Evolutionary conservation across 202 grass and related monocot species (phyloP).

Genomic region (Setaria viridis): DNA sequence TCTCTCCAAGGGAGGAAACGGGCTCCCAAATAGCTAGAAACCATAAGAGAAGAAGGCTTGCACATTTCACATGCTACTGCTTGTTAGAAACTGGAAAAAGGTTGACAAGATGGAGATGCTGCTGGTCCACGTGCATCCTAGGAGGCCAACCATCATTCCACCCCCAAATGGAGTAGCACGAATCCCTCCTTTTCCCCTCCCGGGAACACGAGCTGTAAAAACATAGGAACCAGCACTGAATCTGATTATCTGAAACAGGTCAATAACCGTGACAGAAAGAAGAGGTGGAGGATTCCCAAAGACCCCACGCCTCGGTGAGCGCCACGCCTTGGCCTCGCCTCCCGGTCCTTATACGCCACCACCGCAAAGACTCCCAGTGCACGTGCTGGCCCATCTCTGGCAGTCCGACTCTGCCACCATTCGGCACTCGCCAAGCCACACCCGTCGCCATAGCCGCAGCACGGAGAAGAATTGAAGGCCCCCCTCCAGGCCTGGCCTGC

Average conservation of each 20-base stretch:
- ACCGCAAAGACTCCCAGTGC: background rate
- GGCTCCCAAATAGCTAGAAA: background rate
- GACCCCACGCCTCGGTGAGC: background rate
- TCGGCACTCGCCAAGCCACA: background rate
- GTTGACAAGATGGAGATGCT: background rate
- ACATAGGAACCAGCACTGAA: background rate
- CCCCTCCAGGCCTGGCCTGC: background rate
- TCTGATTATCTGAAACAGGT: background rate
- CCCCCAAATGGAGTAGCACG: background rate
- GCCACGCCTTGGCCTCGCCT: background rate
- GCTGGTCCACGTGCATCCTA: background rate
- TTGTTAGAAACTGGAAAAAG: background rate
- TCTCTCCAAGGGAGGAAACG: background rate
- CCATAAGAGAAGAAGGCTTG: background rate
- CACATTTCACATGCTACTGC: background rate
- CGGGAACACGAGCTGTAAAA: background rate
- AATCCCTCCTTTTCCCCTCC: background rate
- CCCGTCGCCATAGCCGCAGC: background rate
- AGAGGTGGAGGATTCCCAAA: background rate
- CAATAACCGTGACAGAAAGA: background rate
- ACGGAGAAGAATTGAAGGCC: background rate
- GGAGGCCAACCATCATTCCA: background rate
- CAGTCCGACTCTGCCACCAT: background rate
- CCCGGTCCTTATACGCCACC: slow-evolving; percentile 23
- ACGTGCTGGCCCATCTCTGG: background rate